Evolutionary conservation across 768 basidiomycete genomes (phyloP), one percentile per base, ranked within the genome.

Genomic region (Macrolepiota fuliginosa): DNA sequence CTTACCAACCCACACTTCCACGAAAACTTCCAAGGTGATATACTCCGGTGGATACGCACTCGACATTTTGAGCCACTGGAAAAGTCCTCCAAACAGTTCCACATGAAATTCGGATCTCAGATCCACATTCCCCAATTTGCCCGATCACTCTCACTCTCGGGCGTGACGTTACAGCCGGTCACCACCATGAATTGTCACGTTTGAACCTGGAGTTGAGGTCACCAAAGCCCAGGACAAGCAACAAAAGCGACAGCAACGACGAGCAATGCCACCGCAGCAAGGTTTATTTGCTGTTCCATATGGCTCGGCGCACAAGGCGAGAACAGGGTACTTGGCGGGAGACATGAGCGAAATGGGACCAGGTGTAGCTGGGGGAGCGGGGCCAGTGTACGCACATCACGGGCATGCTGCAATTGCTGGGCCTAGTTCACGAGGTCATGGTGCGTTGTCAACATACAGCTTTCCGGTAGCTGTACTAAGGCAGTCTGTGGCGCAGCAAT

Each of bases 241-340:
- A 54, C 53, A 39, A 37, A 35, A 19, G 29, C 46, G 17, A 46
- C 12, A 9, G 15, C 47, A 24, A 27, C 39, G 40, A 13, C 46
- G 22, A 22, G 50, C 54, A 47, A 88, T 88, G 85, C 87, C 87
- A 53, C 88, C 88, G 49, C 87, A 89, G 63, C 85, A 83, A 65
- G 88, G 88, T 56, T 76, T 89, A 63, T 90, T 90, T 68, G 77
- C 86, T 2, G 71, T 89, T 15, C 82, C 86, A 15, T 84, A 84
- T 69, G 75, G 80, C 32, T 77, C 83, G 13, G 66, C 68, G 13
- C 70, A 67, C 50, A 69, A 70, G 47, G 62, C 64, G 40, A 55
- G 66, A 27, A 58, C 65, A 7, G 56, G 63, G 35, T 61, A 55
- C 50, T 63, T 64, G 54, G 54, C 63, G 19, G 63, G 61, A 13